Percentiles rank a stretch among this genome's conserved stretches.
phyloP scores from a whole-genome alignment of 2,329 filamentous ascomycete genomes.

The Claviceps cyperi region DNA sequence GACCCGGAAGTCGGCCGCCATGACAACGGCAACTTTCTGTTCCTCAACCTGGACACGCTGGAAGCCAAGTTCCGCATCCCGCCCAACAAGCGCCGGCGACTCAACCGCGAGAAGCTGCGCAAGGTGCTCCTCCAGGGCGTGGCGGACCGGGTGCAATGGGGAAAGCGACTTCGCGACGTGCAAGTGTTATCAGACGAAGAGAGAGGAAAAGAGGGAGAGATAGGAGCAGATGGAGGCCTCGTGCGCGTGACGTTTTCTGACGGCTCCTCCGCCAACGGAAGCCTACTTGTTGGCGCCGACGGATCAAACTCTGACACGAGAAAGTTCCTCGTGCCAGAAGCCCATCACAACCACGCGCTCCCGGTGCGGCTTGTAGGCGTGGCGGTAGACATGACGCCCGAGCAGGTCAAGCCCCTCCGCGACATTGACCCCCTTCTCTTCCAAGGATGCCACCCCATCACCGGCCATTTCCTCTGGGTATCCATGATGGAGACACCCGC shows the following conservation, averaged over 20 bases:
- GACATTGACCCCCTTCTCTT: constrained; percentile 39
- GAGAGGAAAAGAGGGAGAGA: not conserved
- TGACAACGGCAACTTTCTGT: constrained; percentile 24
- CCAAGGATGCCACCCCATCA: constrained; percentile 36
- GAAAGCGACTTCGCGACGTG: constrained; percentile 17
- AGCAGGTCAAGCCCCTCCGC: constrained; percentile 24
- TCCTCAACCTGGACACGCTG: constrained; percentile 24
- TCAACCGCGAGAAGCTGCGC: constrained; percentile 22
- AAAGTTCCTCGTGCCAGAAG: constrained; percentile 18
- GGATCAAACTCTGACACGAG: constrained; percentile 24
- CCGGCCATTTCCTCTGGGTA: constrained; percentile 36
- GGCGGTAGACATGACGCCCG: constrained; percentile 21
- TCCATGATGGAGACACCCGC: constrained; percentile 27
- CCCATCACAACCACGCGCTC: constrained; percentile 18
- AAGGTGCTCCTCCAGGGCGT: constrained; percentile 16
- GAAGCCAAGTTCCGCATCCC: constrained; percentile 25
- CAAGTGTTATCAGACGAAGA: constrained; percentile 9
- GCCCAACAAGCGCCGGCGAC: constrained; percentile 20
- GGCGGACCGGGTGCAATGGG: constrained; percentile 16
- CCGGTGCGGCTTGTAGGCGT: constrained; percentile 25
- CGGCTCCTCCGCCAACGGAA: constrained; percentile 18
- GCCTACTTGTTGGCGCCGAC: constrained; percentile 25
- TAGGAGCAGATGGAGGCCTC: not conserved
- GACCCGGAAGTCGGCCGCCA: constrained; percentile 24
- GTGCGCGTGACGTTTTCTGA: constrained; percentile 18